phyloP scores from a whole-genome alignment of 129 eudicot genomes.

The Scalesia atractyloides region DNA sequence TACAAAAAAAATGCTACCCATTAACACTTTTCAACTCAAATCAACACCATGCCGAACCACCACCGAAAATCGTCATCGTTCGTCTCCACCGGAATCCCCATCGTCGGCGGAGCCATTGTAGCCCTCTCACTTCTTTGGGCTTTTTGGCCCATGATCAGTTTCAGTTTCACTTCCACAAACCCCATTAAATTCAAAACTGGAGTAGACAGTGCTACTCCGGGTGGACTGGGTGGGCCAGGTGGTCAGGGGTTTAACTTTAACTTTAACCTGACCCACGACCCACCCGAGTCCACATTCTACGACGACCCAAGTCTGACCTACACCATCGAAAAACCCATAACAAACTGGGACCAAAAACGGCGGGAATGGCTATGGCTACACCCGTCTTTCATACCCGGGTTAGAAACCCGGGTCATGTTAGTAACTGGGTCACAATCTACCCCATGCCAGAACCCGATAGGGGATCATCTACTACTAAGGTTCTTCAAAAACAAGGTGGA shows the following conservation, averaged over 20 bases:
- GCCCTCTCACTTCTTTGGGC: slow-evolving; percentile 47
- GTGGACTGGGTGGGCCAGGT: neutral
- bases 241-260: slow-evolving; percentile 25
- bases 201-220: neutral
- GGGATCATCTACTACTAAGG: slow-evolving; percentile 63
- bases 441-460: slow-evolving; percentile 72
- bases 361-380: slow-evolving; percentile 56
- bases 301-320: slow-evolving; percentile 49
- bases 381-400: slow-evolving; percentile 53
- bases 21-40: slow-evolving; percentile 27
- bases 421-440: slow-evolving; percentile 73
- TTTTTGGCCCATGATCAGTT: slow-evolving; percentile 38
- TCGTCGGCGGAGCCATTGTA: slow-evolving; percentile 34
- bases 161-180: neutral
- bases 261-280: slow-evolving; percentile 40
- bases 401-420: slow-evolving; percentile 43
- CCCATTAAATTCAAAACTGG: neutral
- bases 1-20: slow-evolving; percentile 30
- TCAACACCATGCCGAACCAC: slow-evolving; percentile 1
- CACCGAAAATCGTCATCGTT: slow-evolving; percentile 31
- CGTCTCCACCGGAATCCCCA: slow-evolving; percentile 31
- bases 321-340: slow-evolving; percentile 30
- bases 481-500: slow-evolving; percentile 87
- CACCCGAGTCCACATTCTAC: slow-evolving; percentile 50
- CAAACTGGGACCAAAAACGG: slow-evolving; percentile 70